A percentile compares a stretch with the other conserved stretches of the same genome.
These are phyloP conservation scores for Schizophyllum commune DNA, from an alignment of 1,284 basidiomycete genomes.

Conservation along the genomic window DNA sequence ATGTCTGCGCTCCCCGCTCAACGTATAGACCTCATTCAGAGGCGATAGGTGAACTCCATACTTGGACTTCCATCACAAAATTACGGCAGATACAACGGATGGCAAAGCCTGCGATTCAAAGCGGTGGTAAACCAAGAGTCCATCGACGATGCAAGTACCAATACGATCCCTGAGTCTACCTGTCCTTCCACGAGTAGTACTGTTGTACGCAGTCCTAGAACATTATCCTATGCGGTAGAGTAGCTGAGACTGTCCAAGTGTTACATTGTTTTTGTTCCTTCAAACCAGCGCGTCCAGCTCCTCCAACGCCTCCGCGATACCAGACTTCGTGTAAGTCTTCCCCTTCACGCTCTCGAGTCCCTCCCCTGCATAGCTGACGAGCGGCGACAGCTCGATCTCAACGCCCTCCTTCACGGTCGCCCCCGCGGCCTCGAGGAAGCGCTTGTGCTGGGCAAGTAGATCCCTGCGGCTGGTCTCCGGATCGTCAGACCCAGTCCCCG, in stretches of 20 bases:
- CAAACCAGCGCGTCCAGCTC: conserved; percentile 34
- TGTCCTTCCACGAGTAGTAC: no score
- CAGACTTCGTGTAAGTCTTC: conserved; percentile 60
- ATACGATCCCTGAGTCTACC: no score
- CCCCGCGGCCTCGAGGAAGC: conserved; percentile 80
- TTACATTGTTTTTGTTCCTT: conserved; percentile 9
- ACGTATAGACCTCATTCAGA: no score
- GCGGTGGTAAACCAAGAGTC: no score
- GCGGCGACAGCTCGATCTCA: conserved; percentile 89
- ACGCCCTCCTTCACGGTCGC: conserved; percentile 62
- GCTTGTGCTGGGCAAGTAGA: conserved; percentile 82
- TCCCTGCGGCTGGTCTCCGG: conserved; percentile 88
- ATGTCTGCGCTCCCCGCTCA: no score
- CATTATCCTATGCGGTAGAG: not conserved
- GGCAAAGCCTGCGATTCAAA: no score
- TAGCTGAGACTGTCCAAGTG: conserved; percentile 9
- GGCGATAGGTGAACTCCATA: no score
- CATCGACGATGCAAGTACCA: no score
- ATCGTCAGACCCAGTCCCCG: conserved; percentile 89
- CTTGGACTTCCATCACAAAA: no score
- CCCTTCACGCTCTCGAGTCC: conserved; percentile 79
- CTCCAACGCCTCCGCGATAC: conserved; percentile 27
- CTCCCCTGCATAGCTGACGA: conserved; percentile 88
- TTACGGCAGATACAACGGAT: no score
- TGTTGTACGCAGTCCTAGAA: no score